Evolutionary conservation across 352 stramenopile genomes (phyloP).

Genomic region (Phytophthora citrophthora): DNA sequence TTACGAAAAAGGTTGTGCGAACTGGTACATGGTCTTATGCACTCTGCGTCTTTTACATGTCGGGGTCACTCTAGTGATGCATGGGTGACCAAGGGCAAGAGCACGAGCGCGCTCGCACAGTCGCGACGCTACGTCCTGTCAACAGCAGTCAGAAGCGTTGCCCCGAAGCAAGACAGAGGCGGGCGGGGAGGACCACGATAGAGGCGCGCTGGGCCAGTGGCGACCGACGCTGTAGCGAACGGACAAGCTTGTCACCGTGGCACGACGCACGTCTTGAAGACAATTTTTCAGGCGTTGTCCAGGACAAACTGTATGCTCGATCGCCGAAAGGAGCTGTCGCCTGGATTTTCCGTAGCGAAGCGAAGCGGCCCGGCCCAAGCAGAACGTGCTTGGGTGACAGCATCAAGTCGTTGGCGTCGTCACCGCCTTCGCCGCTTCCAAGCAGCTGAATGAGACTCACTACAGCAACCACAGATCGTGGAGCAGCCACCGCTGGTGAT

Average conservation of each 20-base stretch:
- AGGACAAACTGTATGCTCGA: slow-evolving; percentile 20
- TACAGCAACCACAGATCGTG: slow-evolving; percentile 10
- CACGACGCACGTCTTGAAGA: slow-evolving; percentile 13
- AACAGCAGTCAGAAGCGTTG: slow-evolving; percentile 42
- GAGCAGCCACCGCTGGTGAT: slow-evolving; percentile 26
- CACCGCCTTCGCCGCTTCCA: neutral
- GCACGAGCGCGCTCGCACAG: slow-evolving; percentile 17
- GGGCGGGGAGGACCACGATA: slow-evolving; percentile 27
- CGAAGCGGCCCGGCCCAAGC: slow-evolving; percentile 9
- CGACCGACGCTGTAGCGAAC: neutral
- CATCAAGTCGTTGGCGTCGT: neutral
- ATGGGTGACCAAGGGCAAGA: slow-evolving; percentile 25
- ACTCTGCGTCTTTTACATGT: slow-evolving; percentile 27
- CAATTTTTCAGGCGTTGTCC: slow-evolving; percentile 29
- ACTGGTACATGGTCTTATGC: slow-evolving; percentile 28
- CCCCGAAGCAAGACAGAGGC: slow-evolving; percentile 20
- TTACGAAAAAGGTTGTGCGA: neutral
- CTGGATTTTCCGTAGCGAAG: slow-evolving; percentile 17
- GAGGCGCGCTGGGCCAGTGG: neutral
- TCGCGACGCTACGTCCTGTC: slow-evolving; percentile 40
- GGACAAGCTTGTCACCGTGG: slow-evolving; percentile 8
- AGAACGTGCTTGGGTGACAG: neutral
- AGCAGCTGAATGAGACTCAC: slow-evolving; percentile 8
- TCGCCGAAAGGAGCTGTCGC: slow-evolving; percentile 31
- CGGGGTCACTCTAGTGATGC: slow-evolving; percentile 10